A percentile compares a stretch with the other conserved stretches of the same genome.
Evolutionary conservation across 164 flowering plant genomes (phyloP).

Genomic region (Berberis thunbergii): DNA sequence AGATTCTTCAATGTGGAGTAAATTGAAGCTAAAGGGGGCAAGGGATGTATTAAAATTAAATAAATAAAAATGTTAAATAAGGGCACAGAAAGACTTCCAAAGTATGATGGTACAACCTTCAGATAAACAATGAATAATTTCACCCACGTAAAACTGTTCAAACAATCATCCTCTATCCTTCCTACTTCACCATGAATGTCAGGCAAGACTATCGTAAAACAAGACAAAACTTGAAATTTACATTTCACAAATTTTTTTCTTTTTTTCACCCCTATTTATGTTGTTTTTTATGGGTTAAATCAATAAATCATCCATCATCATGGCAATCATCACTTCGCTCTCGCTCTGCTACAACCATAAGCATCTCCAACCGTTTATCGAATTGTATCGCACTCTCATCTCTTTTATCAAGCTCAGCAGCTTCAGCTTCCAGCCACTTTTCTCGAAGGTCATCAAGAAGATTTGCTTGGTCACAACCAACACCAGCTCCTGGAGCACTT

Average conservation of each 20-base stretch:
- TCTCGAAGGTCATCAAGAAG: slow-evolving; percentile 92
- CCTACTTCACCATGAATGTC: too few species aligned
- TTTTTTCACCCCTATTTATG: too few species aligned
- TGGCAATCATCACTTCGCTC: slow-evolving; percentile 26
- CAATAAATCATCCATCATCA: slow-evolving; percentile 15
- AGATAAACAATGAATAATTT: too few species aligned
- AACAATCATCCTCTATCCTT: too few species aligned
- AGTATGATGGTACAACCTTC: too few species aligned
- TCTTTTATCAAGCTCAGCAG: slow-evolving; percentile 92
- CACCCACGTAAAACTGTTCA: too few species aligned
- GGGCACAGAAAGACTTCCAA: too few species aligned
- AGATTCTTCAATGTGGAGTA: too few species aligned
- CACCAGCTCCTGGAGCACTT: slow-evolving; percentile 82
- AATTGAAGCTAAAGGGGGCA: too few species aligned
- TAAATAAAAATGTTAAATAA: too few species aligned
- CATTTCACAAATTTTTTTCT: not conserved
- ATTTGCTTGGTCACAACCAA: slow-evolving; percentile 53
- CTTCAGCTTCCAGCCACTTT: slow-evolving; percentile 98
- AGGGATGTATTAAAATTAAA: too few species aligned
- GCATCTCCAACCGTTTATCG: slow-evolving; percentile 90
- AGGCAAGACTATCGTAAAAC: not conserved
- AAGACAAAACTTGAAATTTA: not conserved
- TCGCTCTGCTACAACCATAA: slow-evolving; percentile 62
- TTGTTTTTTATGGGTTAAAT: not conserved
- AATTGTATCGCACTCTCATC: slow-evolving; percentile 93